Percentiles rank a stretch among this genome's conserved stretches.
These are phyloP conservation scores for Fusarium odoratissimum DNA, from an alignment of 2,329 filamentous ascomycete species.

Conservation along the genomic window DNA sequence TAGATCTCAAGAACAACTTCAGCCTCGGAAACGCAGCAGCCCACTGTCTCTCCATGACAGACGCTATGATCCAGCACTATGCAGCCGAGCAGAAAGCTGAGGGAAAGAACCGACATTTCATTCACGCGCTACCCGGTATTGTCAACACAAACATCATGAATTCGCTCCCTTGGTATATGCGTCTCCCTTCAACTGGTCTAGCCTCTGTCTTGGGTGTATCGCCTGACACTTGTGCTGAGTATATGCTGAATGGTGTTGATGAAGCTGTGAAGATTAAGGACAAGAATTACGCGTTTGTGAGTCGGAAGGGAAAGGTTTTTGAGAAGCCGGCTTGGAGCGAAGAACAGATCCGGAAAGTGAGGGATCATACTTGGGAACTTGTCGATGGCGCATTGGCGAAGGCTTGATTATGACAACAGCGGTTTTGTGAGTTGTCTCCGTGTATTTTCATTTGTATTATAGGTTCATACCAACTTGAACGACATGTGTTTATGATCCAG, in stretches of 20 bases:
- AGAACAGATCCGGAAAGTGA: conserved; percentile 46
- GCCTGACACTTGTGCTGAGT: conserved; percentile 45
- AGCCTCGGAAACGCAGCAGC: conserved; percentile 48
- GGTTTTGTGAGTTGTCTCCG: too few species aligned
- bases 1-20: conserved; percentile 53
- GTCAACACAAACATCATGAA: conserved; percentile 50
- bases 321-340: conserved; percentile 45
- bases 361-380: conserved; percentile 48
- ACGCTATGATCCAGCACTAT: conserved; percentile 52
- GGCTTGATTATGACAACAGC: not conserved
- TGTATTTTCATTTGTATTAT: not conserved
- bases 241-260: conserved; percentile 41
- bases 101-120: conserved; percentile 46
- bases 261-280: conserved; percentile 29
- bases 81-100: conserved; percentile 42
- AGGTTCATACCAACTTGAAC: not conserved
- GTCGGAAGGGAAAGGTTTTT: conserved; percentile 45
- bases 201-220: conserved; percentile 38
- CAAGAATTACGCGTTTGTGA: conserved; percentile 45
- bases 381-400: conserved; percentile 39
- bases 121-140: conserved; percentile 55
- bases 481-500: rapidly evolving
- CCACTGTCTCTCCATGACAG: conserved; percentile 55
- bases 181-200: conserved; percentile 19
- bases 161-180: conserved; percentile 49